Conservation (phyloP, 768 basidiomycete genomes). For the Trametes meyenii region DNA sequence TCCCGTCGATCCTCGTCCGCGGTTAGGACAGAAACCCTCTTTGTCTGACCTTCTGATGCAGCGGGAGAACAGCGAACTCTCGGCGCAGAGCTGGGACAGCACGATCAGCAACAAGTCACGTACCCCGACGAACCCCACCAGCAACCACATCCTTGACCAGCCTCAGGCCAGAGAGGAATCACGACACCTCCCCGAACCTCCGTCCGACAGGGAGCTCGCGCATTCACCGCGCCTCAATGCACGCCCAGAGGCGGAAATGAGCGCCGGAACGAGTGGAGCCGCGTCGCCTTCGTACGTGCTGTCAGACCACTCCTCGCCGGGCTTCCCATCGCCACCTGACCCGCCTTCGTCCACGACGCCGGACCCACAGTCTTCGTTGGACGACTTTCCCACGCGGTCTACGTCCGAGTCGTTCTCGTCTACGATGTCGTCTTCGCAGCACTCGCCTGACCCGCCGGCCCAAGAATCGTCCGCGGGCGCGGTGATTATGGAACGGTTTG, state of each 20-base stretch:
- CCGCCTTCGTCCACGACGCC: slow-evolving; percentile 67
- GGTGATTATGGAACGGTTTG: slow-evolving; percentile 66
- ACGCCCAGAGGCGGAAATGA: slow-evolving; percentile 18
- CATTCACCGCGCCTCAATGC: slow-evolving; percentile 7
- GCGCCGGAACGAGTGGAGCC: slow-evolving; percentile 18
- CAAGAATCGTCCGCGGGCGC: slow-evolving; percentile 47
- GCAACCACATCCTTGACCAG: slow-evolving; percentile 17
- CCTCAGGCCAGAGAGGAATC: slow-evolving; percentile 8
- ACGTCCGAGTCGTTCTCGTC: slow-evolving; percentile 76
- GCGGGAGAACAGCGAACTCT: slow-evolving; percentile 60
- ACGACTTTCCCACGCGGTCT: slow-evolving; percentile 68
- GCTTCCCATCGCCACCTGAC: slow-evolving; percentile 47
- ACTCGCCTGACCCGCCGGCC: slow-evolving; percentile 48
- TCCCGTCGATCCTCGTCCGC: slow-evolving; percentile 35
- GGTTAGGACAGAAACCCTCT: slow-evolving; percentile 58
- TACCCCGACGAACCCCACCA: slow-evolving; percentile 49
- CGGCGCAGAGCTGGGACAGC: slow-evolving; percentile 66
- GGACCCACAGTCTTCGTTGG: slow-evolving; percentile 77
- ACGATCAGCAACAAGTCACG: slow-evolving; percentile 47
- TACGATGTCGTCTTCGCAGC: slow-evolving; percentile 60
- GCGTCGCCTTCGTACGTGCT: slow-evolving; percentile 23
- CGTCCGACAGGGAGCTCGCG: slow-evolving; percentile 4
- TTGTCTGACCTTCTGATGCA: slow-evolving; percentile 63
- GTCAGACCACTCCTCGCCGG: slow-evolving; percentile 25
- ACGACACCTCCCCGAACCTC: neutral